Base-by-base conservation (phyloP, 176 grass and related monocot genomes). In the Eragrostis curvula region DNA sequence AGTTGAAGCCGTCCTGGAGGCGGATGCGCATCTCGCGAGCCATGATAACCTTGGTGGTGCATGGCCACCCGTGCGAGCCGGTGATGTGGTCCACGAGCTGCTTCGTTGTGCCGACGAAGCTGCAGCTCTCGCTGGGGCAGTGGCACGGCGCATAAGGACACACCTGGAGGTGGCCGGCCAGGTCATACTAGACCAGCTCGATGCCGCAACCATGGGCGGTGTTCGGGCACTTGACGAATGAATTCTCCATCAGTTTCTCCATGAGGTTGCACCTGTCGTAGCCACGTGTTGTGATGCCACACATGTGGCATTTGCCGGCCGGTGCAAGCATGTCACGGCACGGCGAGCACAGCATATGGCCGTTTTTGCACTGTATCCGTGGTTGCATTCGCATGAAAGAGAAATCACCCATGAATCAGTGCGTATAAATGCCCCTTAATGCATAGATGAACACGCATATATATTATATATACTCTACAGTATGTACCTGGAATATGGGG, bases 191-290 rank as follows among this genome's bases (percentile, higher is more conserved):
- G 9, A 21, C 3, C 14, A 21, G 3, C 14, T 3, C 25, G 28
- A 42, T 1, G 10, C 1, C 2, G 42, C 83, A 78, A 27, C 83
- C 73, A 6, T 77, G 20, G 41, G 40, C 21, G 0, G 73, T 18
- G 27, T 70, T 7, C 9, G 42, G 74, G 74, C 73, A 85, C 1
- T 65, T 28, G 8, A 47, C 42, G 1, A 28, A 28, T 51, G 77
- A 61, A 52, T 51, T 50, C 2, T 78, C 74, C 52, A 78, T 21
- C 0, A 85, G 52, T 1, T 8, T 27, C 42, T 85, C 74, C 28
- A 85, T 21, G 52, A 42, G 52, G 43, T 70, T 21, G 52, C 73
- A 84, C 40, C 63, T 40, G 2, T 25, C 18, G 82, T 45, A 67
- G 16, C 81, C 59, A 0, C 71, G 9, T 1, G 11, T 18, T 46